A percentile compares a stretch with the other conserved stretches of the same genome.
Conservation (phyloP, 441 rosid genomes). For the Adansonia gregorii region DNA sequence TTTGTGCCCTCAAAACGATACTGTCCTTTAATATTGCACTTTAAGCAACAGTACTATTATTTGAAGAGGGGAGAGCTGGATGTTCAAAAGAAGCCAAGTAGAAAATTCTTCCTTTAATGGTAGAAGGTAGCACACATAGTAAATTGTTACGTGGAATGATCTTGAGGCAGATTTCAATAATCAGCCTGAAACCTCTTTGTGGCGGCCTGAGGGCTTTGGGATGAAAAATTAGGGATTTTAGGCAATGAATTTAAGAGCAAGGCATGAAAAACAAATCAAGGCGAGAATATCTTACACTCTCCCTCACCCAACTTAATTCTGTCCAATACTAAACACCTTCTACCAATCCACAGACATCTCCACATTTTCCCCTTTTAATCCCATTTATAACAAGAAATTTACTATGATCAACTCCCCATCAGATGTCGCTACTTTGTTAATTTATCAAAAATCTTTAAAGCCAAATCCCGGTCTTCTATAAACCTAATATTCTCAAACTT, state of each 20-base stretch:
- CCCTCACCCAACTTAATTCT: not conserved
- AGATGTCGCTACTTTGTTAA: not conserved
- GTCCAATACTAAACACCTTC: not conserved
- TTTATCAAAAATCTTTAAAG: not conserved
- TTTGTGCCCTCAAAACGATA: not conserved
- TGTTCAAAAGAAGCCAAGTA: not conserved
- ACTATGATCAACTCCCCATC: not conserved
- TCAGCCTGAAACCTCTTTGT: constrained; percentile 3
- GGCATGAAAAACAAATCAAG: not conserved
- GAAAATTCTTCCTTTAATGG: not conserved
- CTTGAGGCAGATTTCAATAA: not conserved
- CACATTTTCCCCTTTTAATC: not conserved
- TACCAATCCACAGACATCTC: not conserved
- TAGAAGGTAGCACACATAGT: not conserved
- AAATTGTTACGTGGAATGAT: not conserved
- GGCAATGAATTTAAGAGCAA: constrained; percentile 13
- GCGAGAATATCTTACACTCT: constrained; percentile 1
- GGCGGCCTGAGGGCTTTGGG: not conserved
- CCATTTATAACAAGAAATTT: not conserved
- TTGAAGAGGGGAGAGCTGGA: not conserved
- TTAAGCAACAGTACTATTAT: not conserved
- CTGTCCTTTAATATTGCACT: not conserved
- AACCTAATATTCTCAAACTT: not conserved
- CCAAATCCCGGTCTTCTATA: not conserved
- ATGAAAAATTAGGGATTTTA: constrained; percentile 7